phyloP scores from a whole-genome alignment of 495 filamentous ascomycete genomes.

The Talaromyces trachyspermus region DNA sequence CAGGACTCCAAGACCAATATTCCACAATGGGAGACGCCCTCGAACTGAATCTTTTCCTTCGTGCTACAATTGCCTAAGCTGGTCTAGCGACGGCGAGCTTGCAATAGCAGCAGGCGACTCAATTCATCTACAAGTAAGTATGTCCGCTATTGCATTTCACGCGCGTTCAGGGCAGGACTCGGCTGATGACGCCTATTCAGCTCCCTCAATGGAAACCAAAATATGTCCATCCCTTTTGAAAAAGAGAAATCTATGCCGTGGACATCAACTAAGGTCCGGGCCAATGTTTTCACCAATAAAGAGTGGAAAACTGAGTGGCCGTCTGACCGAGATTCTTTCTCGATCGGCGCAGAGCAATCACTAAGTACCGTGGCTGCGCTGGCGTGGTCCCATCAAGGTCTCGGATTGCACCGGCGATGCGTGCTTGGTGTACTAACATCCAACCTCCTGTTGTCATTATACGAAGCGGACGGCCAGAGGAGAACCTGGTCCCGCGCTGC shows the following conservation, averaged over 20 bases:
- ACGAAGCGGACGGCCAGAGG: slow-evolving; percentile 29
- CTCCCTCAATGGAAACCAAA: slow-evolving; percentile 9
- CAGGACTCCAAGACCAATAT: neutral
- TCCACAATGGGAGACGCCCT: slow-evolving; percentile 26
- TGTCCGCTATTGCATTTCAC: too few species aligned
- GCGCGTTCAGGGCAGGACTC: too few species aligned
- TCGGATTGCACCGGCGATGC: slow-evolving; percentile 50
- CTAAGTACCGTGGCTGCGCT: slow-evolving; percentile 42
- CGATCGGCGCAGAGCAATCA: slow-evolving; percentile 58
- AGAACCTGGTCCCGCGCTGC: slow-evolving; percentile 38
- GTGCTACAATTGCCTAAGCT: slow-evolving; percentile 46
- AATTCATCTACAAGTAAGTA: slow-evolving; percentile 48
- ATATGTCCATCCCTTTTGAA: slow-evolving; percentile 6
- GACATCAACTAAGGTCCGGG: slow-evolving; percentile 36
- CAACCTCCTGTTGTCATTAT: slow-evolving; percentile 45
- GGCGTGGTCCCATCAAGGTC: slow-evolving; percentile 55
- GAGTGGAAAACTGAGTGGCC: slow-evolving; percentile 46
- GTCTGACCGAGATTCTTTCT: slow-evolving; percentile 41
- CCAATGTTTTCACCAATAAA: slow-evolving; percentile 44
- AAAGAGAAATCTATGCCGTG: slow-evolving; percentile 15
- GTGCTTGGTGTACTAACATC: slow-evolving; percentile 54
- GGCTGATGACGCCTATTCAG: too few species aligned
- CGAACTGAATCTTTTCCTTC: slow-evolving; percentile 31
- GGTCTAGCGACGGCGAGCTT: slow-evolving; percentile 57
- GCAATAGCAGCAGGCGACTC: slow-evolving; percentile 52